phyloP scores from a whole-genome alignment of 2,329 filamentous ascomycete genomes.

The Microcyclosporella mali region DNA sequence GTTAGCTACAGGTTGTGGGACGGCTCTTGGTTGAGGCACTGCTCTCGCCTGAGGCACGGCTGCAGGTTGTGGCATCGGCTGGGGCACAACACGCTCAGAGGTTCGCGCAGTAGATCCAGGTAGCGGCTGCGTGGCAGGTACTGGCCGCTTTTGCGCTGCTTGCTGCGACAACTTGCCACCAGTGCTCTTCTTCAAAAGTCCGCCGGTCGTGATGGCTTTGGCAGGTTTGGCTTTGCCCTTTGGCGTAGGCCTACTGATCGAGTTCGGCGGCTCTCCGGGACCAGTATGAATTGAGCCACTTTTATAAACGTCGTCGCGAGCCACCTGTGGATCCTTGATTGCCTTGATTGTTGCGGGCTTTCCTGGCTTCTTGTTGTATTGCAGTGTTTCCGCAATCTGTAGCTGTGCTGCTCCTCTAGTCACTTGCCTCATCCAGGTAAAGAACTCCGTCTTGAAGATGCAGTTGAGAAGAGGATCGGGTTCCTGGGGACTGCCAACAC shows the following conservation, averaged over 20 bases:
- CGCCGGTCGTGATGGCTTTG: slow-evolving; percentile 86
- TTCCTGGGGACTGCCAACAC: slow-evolving; percentile 83
- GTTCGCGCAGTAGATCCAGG: slow-evolving; percentile 25
- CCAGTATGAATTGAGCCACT: slow-evolving; percentile 84
- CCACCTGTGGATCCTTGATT: slow-evolving; percentile 72
- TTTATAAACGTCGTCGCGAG: slow-evolving; percentile 80
- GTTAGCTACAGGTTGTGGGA: slow-evolving; percentile 43
- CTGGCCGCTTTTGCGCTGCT: slow-evolving; percentile 43
- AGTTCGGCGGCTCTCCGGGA: slow-evolving; percentile 75
- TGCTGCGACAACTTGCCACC: slow-evolving; percentile 62
- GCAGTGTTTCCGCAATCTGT: slow-evolving; percentile 75
- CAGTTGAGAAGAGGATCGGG: slow-evolving; percentile 91
- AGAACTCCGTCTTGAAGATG: slow-evolving; percentile 93
- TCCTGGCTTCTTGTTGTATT: slow-evolving; percentile 96
- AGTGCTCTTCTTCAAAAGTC: slow-evolving; percentile 73
- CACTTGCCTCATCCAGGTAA: slow-evolving; percentile 77
- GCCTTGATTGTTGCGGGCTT: slow-evolving; percentile 87
- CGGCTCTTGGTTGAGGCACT: slow-evolving; percentile 28
- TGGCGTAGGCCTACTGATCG: slow-evolving; percentile 75
- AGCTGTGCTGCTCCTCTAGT: slow-evolving; percentile 76
- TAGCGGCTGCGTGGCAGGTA: slow-evolving; percentile 41
- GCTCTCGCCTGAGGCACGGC: slow-evolving; percentile 42
- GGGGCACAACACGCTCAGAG: slow-evolving; percentile 25
- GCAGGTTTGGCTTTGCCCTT: slow-evolving; percentile 79
- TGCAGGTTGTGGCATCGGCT: slow-evolving; percentile 30